Percentiles rank a stretch among this genome's conserved stretches.
Evolutionary conservation across 2,329 filamentous ascomycete genomes (phyloP).

Genomic region (Lachnellula hyalina): DNA sequence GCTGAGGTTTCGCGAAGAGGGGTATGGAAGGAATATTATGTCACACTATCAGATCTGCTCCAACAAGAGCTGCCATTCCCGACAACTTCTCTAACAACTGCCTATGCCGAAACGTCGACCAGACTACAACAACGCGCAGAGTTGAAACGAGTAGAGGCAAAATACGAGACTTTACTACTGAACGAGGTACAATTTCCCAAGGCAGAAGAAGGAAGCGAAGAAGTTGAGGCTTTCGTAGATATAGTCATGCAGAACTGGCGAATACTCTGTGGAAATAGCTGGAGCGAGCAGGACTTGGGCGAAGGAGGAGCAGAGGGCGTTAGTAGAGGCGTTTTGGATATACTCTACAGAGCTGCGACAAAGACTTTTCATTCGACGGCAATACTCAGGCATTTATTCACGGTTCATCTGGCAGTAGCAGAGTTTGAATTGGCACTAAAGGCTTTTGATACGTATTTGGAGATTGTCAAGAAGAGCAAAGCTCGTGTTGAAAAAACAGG

Average conservation of each 20-base stretch:
- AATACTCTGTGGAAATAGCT: slow-evolving; percentile 70
- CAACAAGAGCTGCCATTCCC: slow-evolving; percentile 59
- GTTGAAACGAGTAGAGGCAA: slow-evolving; percentile 69
- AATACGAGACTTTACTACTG: slow-evolving; percentile 75
- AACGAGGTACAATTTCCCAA: slow-evolving; percentile 78
- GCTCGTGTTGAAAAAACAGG: slow-evolving; percentile 76
- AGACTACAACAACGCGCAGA: slow-evolving; percentile 66
- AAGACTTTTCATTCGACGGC: slow-evolving; percentile 95
- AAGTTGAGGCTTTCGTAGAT: slow-evolving; percentile 78
- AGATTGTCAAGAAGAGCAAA: slow-evolving; percentile 80
- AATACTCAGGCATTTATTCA: slow-evolving; percentile 80
- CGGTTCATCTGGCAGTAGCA: slow-evolving; percentile 77
- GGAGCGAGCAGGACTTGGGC: slow-evolving; percentile 76
- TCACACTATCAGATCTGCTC: slow-evolving; percentile 70
- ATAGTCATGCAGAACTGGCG: slow-evolving; percentile 81
- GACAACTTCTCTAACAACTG: slow-evolving; percentile 36
- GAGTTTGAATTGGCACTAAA: slow-evolving; percentile 91
- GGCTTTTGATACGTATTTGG: slow-evolving; percentile 86
- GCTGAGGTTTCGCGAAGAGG: slow-evolving; percentile 57
- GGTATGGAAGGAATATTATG: slow-evolving; percentile 84
- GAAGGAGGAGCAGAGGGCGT: slow-evolving; percentile 72
- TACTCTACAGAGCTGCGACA: slow-evolving; percentile 82
- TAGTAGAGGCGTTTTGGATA: slow-evolving; percentile 74
- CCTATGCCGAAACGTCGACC: slow-evolving; percentile 46
- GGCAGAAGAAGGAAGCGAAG: slow-evolving; percentile 70